These are phyloP conservation scores for Nasturtium officinale DNA, from an alignment of 345 rosid genomes.

Conservation along the genomic window DNA sequence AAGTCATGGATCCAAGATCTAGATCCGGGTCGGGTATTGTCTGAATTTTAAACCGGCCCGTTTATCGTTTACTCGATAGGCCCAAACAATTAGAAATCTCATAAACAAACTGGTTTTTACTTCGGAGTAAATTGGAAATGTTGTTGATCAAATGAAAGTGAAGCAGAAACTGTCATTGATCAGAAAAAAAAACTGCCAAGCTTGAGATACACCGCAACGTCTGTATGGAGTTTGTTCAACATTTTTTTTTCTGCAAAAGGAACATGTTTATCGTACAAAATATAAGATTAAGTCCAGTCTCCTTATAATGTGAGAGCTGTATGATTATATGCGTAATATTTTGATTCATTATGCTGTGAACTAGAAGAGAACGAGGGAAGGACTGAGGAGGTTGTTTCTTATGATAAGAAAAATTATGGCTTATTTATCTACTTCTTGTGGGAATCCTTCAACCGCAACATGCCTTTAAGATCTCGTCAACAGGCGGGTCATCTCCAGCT, in stretches of 20 bases:
- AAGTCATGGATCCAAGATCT: constrained; percentile 19
- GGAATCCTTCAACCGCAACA: constrained; percentile 61
- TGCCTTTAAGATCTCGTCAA: constrained; percentile 68
- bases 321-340: background rate
- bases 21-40: constrained; percentile 25
- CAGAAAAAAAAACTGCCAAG: too few relatives aligned
- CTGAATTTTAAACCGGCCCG: constrained; percentile 7
- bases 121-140: background rate
- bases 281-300: background rate
- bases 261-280: constrained; percentile 4
- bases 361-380: background rate
- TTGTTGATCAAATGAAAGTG: background rate
- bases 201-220: background rate
- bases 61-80: constrained; percentile 1
- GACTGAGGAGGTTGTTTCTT: background rate
- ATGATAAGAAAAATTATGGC: background rate
- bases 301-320: background rate
- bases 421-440: background rate
- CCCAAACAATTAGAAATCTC: background rate
- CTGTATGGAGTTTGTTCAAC: too few relatives aligned
- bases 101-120: background rate
- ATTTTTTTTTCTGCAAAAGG: background rate
- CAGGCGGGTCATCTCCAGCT: constrained; percentile 87
- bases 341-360: constrained; percentile 2
- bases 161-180: too few relatives aligned